Conservation (phyloP, 106 monocot genomes). For the Posidonia australis region DNA sequence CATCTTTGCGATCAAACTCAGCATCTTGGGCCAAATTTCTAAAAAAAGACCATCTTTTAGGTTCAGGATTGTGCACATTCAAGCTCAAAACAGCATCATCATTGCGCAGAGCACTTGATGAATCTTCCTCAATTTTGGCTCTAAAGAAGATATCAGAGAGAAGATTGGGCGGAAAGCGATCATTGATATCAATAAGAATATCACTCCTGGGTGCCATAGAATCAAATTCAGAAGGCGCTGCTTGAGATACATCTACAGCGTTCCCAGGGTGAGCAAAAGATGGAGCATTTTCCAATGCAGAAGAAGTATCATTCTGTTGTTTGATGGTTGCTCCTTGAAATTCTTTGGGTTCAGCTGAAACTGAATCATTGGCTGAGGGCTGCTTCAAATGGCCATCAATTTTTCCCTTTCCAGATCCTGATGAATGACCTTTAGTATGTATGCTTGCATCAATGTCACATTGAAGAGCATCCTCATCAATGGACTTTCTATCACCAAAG, state of each 20-base stretch:
- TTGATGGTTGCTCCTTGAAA: constrained; percentile 13
- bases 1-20: constrained; percentile 69
- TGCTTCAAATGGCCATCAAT: constrained; percentile 4
- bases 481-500: constrained; percentile 11
- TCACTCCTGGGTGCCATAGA: constrained; percentile 20
- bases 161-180: constrained; percentile 65
- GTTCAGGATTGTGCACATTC: constrained; percentile 77
- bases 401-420: constrained; percentile 14
- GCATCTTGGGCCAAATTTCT: constrained; percentile 74
- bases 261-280: constrained; percentile 11
- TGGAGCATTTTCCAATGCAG: constrained; percentile 13
- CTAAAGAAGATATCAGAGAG: constrained; percentile 82
- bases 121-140: constrained; percentile 41
- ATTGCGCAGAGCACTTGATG: constrained; percentile 21
- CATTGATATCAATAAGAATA: constrained; percentile 57
- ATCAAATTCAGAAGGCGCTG: constrained; percentile 23
- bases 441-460: constrained; percentile 15
- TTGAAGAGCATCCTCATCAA: constrained; percentile 8
- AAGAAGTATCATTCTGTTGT: constrained; percentile 22
- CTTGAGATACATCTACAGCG: constrained; percentile 17
- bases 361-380: constrained; percentile 9
- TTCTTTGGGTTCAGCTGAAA: constrained; percentile 6
- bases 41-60: constrained; percentile 83
- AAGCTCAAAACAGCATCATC: constrained; percentile 60
- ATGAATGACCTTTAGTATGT: constrained; percentile 10